Conservation (phyloP, 805 yeast genomes). For the Myxozyma udenii region DNA sequence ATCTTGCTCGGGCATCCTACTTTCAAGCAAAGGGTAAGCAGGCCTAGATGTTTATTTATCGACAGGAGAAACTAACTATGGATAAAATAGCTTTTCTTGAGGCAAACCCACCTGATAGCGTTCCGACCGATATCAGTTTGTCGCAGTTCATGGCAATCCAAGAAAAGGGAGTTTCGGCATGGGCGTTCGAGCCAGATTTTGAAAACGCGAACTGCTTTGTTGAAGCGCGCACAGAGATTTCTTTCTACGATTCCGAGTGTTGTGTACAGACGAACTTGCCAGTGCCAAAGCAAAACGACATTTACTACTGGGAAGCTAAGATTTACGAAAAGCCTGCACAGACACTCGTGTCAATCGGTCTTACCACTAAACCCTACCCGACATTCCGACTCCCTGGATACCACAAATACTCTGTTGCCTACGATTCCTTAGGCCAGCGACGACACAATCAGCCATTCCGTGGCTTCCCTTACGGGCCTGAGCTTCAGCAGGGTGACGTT, state of each 20-base stretch:
- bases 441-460: conserved; percentile 75
- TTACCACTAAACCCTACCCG: conserved; percentile 87
- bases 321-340: conserved; percentile 63
- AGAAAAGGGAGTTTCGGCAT: conserved; percentile 84
- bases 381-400: conserved; percentile 90
- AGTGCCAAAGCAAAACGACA: conserved; percentile 75
- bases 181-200: conserved; percentile 64
- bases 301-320: conserved; percentile 85
- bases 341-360: conserved; percentile 63
- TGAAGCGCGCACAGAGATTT: conserved; percentile 57
- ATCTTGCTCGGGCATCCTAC: conserved; percentile 53
- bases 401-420: conserved; percentile 78
- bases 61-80: background rate
- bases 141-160: conserved; percentile 68
- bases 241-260: conserved; percentile 55
- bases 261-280: conserved; percentile 81
- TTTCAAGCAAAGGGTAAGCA: conserved; percentile 56
- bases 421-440: conserved; percentile 80
- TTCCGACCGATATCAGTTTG: conserved; percentile 45
- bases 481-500: conserved; percentile 77
- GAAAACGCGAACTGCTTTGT: conserved; percentile 59
- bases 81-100: conserved; percentile 38
- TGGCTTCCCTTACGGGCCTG: conserved; percentile 56
- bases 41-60: background rate
- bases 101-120: conserved; percentile 44